Base-by-base conservation (phyloP, 345 rosid species). In the Pseudoturritis turrita region DNA sequence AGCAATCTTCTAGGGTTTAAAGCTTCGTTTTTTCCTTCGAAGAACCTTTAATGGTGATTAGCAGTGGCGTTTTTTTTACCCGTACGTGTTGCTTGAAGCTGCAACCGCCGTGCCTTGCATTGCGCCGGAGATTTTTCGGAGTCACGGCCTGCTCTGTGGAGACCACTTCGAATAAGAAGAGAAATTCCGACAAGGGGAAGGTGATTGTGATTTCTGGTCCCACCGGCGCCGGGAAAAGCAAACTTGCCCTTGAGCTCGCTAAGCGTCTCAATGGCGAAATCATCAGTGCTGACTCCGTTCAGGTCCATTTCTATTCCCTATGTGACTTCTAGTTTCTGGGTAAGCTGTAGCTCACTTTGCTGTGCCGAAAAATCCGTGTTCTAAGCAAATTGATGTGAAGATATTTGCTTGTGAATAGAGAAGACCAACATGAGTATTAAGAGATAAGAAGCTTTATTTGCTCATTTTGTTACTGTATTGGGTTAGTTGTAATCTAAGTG, bases 261-360 rank as follows among this genome's bases (percentile, higher is more conserved):
- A 90, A 77, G 87, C 89, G 86, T 21, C 91, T 94, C 63, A 84
- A 85, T 65, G 98, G 97, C 11, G 95, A 94, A 86, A 94, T 94
- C 82, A 83, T 91, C 78, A 94, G 97, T 79, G 98, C 97, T 35
- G 97, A 94, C 82, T 94, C 98, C 43, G 96, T 94, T 64, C 97
- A 91, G 97, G 97, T 91, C 40, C 17, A 70, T 54, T 40, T 35
- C 46, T 17, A 0, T 12, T 22, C 23, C 15, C n/a, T 41, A 7
- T 23, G 28, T 8, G 2, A 23, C 21, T 40, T 41, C 15, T 18
- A 28, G 29, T 46, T 15, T 47, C 45, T 13, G 41, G 15, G 18
- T 33, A 47, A 63, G 53, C 26, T 1, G 6, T 8, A 41, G 65
- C 35, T 37, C 15, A 25, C 50, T 31, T 60, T 4, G 35, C 46